phyloP scores from a whole-genome alignment of 139 green algal genomes.

The Chlamydomonas urium region DNA sequence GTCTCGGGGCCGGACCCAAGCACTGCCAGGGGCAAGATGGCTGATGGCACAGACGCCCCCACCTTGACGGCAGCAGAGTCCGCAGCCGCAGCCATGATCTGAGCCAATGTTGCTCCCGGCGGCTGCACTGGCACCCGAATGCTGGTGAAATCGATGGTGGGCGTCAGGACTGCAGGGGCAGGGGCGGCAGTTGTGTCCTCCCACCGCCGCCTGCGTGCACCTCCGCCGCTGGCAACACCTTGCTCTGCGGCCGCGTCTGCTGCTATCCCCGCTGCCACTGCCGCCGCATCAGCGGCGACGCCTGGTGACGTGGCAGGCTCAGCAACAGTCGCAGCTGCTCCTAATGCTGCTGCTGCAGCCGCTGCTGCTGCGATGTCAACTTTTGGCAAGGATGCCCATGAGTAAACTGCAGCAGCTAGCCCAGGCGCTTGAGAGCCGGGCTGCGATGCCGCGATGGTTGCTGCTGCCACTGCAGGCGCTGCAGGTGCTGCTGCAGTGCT shows the following conservation, averaged over 20 bases:
- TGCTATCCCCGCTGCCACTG: neutral
- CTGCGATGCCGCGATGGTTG: neutral
- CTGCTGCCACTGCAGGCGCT: neutral
- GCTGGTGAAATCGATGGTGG: neutral
- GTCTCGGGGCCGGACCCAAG: too few species aligned
- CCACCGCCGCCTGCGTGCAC: neutral
- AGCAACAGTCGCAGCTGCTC: neutral
- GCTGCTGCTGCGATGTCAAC: neutral
- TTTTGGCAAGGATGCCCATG: too few species aligned
- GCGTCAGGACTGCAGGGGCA: neutral
- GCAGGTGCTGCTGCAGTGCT: too few species aligned
- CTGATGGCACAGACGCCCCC: too few species aligned
- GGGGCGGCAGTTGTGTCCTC: neutral
- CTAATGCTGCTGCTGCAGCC: neutral
- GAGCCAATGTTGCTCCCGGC: neutral
- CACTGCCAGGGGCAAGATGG: too few species aligned
- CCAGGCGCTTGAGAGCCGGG: too few species aligned
- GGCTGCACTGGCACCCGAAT: neutral
- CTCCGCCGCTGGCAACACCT: too few species aligned
- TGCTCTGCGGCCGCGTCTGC: neutral
- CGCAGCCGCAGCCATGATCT: neutral
- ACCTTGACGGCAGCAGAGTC: neutral
- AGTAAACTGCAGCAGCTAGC: too few species aligned
- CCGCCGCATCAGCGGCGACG: neutral
- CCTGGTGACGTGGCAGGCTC: neutral